Conservation (phyloP, 768 basidiomycete species). For the Ramaria rubella region DNA sequence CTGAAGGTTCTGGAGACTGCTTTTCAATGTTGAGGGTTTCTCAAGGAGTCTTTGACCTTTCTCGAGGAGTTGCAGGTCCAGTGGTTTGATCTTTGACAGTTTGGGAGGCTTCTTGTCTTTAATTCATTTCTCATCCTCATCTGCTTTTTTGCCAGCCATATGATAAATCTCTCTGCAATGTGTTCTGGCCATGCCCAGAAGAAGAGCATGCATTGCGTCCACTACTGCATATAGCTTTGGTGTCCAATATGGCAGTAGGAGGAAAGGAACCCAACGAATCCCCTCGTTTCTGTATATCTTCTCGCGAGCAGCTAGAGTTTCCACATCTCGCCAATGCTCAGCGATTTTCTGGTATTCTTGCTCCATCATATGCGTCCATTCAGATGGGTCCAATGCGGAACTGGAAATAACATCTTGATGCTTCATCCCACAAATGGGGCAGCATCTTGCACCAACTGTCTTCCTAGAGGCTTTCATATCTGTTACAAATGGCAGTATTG, state of each 20-base stretch:
- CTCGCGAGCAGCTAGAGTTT: not conserved
- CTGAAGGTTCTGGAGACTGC: not conserved
- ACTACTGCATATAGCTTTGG: conserved; percentile 18
- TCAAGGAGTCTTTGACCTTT: not conserved
- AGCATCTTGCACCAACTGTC: not conserved
- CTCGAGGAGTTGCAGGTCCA: not conserved
- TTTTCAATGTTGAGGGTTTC: not conserved
- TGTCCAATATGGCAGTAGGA: conserved; percentile 32
- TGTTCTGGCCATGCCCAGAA: conserved; percentile 17
- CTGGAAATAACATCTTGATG: not conserved
- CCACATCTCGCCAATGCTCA: not conserved
- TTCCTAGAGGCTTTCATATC: not conserved
- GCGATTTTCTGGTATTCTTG: not conserved
- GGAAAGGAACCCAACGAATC: conserved; percentile 14
- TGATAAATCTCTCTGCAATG: not conserved
- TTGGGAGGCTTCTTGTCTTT: not conserved
- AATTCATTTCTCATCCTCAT: not conserved
- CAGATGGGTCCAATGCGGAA: not conserved
- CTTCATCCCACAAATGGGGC: not conserved
- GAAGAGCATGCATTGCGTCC: conserved; percentile 36
- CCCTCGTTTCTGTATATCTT: not conserved
- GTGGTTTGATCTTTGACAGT: not conserved
- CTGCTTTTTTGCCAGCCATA: not conserved
- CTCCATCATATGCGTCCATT: no score
- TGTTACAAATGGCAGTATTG: not conserved